Evolutionary conservation across 192 early-diverging fungal genomes (phyloP).

Genomic region (Rhizophagus sp.): DNA sequence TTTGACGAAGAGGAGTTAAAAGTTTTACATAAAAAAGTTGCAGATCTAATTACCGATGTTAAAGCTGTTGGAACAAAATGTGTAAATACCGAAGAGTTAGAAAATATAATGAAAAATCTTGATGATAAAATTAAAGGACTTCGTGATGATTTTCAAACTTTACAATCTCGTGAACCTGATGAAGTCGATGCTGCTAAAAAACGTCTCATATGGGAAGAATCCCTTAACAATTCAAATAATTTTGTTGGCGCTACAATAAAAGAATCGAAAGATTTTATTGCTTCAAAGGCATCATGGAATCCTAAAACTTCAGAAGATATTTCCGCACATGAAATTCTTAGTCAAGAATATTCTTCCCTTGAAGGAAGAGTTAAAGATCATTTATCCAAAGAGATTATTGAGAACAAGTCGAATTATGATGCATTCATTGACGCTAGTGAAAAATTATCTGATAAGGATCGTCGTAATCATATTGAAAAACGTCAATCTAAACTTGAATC

Average conservation of each 20-base stretch:
- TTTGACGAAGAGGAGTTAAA: slow-evolving; percentile 34
- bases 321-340: not conserved
- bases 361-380: slow-evolving; percentile 16
- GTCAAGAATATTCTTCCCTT: not conserved
- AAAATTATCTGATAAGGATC: slow-evolving; percentile 20
- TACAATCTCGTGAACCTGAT: slow-evolving; percentile 7
- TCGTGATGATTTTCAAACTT: slow-evolving; percentile 1
- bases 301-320: slow-evolving; percentile 22
- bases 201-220: slow-evolving; percentile 21
- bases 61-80: slow-evolving; percentile 24
- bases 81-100: slow-evolving; percentile 31
- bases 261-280: slow-evolving; percentile 6
- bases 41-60: slow-evolving; percentile 22
- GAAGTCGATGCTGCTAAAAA: slow-evolving; percentile 21
- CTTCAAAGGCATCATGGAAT: slow-evolving; percentile 19
- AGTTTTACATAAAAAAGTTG: slow-evolving; percentile 22
- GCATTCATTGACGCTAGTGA: slow-evolving; percentile 21
- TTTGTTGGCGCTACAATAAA: not conserved
- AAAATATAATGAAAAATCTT: slow-evolving; percentile 5
- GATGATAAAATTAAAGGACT: slow-evolving; percentile 4
- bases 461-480: slow-evolving; percentile 2
- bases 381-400: not conserved
- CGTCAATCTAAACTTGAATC: slow-evolving; percentile 26
- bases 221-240: slow-evolving; percentile 7
- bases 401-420: slow-evolving; percentile 9